These are phyloP conservation scores for Termitomyces titanicus DNA, from an alignment of 768 basidiomycete genomes.

Conservation along the genomic window DNA sequence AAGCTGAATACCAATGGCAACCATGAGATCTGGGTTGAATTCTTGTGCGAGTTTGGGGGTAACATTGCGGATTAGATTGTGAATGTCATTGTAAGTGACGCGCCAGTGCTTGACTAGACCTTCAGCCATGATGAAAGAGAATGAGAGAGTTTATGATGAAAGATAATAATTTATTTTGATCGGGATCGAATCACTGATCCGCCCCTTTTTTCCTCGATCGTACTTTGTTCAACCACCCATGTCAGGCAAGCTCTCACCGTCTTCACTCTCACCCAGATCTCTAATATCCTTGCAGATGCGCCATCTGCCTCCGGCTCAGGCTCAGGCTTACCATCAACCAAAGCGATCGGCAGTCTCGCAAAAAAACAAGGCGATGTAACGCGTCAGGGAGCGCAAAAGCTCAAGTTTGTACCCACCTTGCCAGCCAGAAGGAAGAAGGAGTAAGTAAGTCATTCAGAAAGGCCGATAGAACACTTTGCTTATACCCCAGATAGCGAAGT, in stretches of 20 bases:
- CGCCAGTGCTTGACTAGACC: slow-evolving; percentile 56
- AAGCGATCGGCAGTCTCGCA: slow-evolving; percentile 74
- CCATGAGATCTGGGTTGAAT: slow-evolving; percentile 84
- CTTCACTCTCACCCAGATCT: background rate
- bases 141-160: no score
- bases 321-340: slow-evolving; percentile 34
- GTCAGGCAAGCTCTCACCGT: slow-evolving; percentile 21
- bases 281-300: slow-evolving; percentile 22
- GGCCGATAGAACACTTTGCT: slow-evolving; percentile 1
- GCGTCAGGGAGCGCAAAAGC: slow-evolving; percentile 67
- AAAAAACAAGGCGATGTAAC: slow-evolving; percentile 72
- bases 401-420: slow-evolving; percentile 78
- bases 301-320: slow-evolving; percentile 29
- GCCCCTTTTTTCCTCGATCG: slow-evolving; percentile 4
- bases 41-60: slow-evolving; percentile 65
- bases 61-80: slow-evolving; percentile 74
- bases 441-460: slow-evolving; percentile 40
- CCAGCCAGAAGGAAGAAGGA: slow-evolving; percentile 78
- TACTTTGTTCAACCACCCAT: slow-evolving; percentile 12
- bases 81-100: slow-evolving; percentile 89
- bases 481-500: slow-evolving; percentile 44
- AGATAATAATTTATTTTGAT: no score
- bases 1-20: slow-evolving; percentile 66
- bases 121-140: slow-evolving; percentile 12
- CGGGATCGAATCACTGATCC: background rate